phyloP scores from a whole-genome alignment of 75 land plant genomes.

The Larix kaempferi region DNA sequence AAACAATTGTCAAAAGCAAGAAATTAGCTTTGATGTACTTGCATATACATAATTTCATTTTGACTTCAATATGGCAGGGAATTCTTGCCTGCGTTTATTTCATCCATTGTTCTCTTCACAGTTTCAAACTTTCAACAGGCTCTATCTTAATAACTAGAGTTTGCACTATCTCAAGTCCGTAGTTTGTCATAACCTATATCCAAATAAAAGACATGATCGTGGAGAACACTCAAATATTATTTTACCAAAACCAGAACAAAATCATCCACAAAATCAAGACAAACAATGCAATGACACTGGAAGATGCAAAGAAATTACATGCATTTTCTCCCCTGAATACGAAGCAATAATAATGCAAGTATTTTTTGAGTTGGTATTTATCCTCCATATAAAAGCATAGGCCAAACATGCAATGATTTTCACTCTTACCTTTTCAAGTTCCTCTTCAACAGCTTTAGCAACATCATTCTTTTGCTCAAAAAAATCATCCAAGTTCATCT shows the following conservation, averaged over 20 bases:
- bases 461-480: slow-evolving; percentile 68
- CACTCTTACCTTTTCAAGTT: slow-evolving; percentile 52
- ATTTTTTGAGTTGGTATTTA: background rate
- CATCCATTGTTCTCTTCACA: slow-evolving; percentile 91
- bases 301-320: background rate
- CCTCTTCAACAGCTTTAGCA: slow-evolving; percentile 50
- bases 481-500: slow-evolving; percentile 54
- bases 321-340: background rate
- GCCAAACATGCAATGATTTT: background rate
- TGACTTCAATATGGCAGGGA: background rate
- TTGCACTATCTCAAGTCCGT: slow-evolving; percentile 90
- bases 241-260: background rate
- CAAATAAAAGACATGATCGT: background rate
- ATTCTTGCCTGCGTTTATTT: slow-evolving; percentile 52
- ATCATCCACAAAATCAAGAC: too few relatives aligned
- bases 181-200: slow-evolving; percentile 82
- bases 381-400: too few relatives aligned
- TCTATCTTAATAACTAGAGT: slow-evolving; percentile 87
- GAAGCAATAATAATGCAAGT: background rate
- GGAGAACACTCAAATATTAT: background rate
- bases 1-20: too few relatives aligned
- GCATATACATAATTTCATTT: too few relatives aligned
- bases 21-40: too few relatives aligned
- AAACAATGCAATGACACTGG: too few relatives aligned
- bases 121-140: slow-evolving; percentile 87